phyloP scores from a whole-genome alignment of 371 early-diverging fungal genomes.

The Batrachochytrium dendrobatidis region DNA sequence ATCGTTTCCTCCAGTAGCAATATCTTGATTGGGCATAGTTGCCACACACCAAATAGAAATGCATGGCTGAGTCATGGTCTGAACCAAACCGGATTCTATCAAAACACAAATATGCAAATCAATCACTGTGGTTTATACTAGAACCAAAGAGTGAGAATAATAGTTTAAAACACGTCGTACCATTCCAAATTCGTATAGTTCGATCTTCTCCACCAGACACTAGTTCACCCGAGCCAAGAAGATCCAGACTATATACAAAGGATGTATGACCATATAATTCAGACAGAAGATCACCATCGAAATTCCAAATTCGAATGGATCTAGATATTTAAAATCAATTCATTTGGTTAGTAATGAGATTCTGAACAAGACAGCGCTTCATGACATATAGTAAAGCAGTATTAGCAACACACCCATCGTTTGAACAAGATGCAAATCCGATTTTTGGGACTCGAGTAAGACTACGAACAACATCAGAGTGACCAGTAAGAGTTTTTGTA shows the following conservation, averaged over 20 bases:
- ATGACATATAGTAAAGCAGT: background rate
- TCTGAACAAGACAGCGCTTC: background rate
- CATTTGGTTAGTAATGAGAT: too few relatives aligned
- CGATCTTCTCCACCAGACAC: slow-evolving; percentile 91
- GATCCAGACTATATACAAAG: slow-evolving; percentile 79
- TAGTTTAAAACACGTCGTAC: slow-evolving; percentile 32
- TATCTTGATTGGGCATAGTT: slow-evolving; percentile 73
- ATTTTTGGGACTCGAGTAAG: slow-evolving; percentile 52
- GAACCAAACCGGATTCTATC: slow-evolving; percentile 60
- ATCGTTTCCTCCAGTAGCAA: slow-evolving; percentile 84
- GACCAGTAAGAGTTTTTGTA: slow-evolving; percentile 69
- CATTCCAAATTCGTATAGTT: slow-evolving; percentile 80
- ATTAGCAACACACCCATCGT: slow-evolving; percentile 64
- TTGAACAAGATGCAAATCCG: slow-evolving; percentile 80
- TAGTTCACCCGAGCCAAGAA: slow-evolving; percentile 63
- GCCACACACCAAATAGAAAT: slow-evolving; percentile 88
- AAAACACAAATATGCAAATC: slow-evolving; percentile 3
- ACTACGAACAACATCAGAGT: slow-evolving; percentile 85
- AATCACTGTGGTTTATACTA: background rate
- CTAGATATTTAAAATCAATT: slow-evolving; percentile 29
- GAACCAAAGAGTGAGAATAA: background rate
- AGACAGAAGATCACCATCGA: slow-evolving; percentile 64
- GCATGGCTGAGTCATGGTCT: slow-evolving; percentile 82
- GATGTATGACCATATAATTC: slow-evolving; percentile 85
- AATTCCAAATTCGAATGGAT: slow-evolving; percentile 72